These are phyloP conservation scores for Castanospermum australe DNA, from an alignment of 306 rosid genomes.

Conservation along the genomic window DNA sequence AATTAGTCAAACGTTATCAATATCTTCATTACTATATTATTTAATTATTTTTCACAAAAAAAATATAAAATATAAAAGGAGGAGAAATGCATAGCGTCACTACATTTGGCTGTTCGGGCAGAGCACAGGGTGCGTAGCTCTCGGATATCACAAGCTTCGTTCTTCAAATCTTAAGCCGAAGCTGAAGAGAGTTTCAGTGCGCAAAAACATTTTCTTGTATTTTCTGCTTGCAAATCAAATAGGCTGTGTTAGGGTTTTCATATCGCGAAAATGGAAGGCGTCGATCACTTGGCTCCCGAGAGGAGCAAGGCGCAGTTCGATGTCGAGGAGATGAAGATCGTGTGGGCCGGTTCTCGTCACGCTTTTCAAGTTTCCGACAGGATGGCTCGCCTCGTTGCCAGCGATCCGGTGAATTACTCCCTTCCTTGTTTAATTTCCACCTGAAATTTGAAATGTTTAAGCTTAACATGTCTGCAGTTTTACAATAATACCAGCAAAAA, in stretches of 20 bases:
- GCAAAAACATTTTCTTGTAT: too few species aligned
- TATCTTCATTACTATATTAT: too few species aligned
- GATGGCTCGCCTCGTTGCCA: constrained; percentile 83
- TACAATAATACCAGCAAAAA: not conserved
- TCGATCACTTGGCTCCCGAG: constrained; percentile 75
- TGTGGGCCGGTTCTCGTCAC: constrained; percentile 86
- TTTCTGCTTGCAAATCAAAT: not conserved
- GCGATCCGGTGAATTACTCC: constrained; percentile 67
- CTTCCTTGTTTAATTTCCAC: not conserved
- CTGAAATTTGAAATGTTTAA: not conserved
- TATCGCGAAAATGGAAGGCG: constrained; percentile 44
- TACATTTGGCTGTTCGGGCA: constrained; percentile 25
- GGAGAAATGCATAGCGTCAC: not conserved
- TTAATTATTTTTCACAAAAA: too few species aligned
- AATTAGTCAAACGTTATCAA: too few species aligned
- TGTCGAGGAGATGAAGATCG: constrained; percentile 86
- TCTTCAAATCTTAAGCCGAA: not conserved
- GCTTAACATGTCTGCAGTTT: not conserved
- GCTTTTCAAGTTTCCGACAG: constrained; percentile 67
- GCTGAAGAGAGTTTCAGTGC: too few species aligned
- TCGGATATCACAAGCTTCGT: not conserved
- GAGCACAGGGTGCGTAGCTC: not conserved
- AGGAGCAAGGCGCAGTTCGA: constrained; percentile 75
- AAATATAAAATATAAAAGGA: not conserved
- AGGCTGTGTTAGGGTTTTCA: not conserved